Conservation (phyloP, 2,329 filamentous ascomycete species). For the Fusarium bulbicola region DNA sequence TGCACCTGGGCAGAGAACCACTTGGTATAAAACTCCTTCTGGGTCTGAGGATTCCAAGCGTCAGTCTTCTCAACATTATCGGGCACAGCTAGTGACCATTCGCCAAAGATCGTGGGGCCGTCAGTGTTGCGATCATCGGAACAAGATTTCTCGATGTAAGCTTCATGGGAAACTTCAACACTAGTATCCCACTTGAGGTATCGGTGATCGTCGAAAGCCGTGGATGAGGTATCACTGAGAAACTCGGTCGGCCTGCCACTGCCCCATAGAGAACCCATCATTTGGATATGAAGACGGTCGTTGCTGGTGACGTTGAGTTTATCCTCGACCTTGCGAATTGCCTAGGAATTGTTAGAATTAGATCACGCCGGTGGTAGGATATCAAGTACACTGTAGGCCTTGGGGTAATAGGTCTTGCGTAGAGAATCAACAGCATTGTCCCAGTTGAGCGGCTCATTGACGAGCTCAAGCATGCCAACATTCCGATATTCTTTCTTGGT, state of each 20-base stretch:
- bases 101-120: conserved; percentile 60
- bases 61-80: conserved; percentile 55
- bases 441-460: conserved; percentile 40
- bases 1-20: conserved; percentile 41
- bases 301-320: conserved; percentile 51
- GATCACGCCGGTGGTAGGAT: rapidly evolving
- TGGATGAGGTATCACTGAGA: conserved; percentile 53
- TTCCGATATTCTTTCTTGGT: conserved; percentile 57
- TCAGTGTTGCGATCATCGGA: conserved; percentile 54
- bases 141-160: conserved; percentile 62
- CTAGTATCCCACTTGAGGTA: conserved; percentile 63
- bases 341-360: conserved; percentile 11
- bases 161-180: conserved; percentile 45
- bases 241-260: conserved; percentile 61
- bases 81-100: conserved; percentile 64
- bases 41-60: conserved; percentile 40
- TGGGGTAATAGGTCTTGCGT: conserved; percentile 33
- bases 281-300: conserved; percentile 61
- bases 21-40: conserved; percentile 39
- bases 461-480: conserved; percentile 66
- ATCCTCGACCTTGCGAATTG: conserved; percentile 59
- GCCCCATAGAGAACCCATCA: conserved; percentile 63
- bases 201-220: conserved; percentile 67
- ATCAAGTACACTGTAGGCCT: conserved; percentile 28
- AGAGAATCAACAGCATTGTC: conserved; percentile 29